phyloP scores from a whole-genome alignment of 2,329 filamentous ascomycete genomes.

The Colletotrichum brevisporum region DNA sequence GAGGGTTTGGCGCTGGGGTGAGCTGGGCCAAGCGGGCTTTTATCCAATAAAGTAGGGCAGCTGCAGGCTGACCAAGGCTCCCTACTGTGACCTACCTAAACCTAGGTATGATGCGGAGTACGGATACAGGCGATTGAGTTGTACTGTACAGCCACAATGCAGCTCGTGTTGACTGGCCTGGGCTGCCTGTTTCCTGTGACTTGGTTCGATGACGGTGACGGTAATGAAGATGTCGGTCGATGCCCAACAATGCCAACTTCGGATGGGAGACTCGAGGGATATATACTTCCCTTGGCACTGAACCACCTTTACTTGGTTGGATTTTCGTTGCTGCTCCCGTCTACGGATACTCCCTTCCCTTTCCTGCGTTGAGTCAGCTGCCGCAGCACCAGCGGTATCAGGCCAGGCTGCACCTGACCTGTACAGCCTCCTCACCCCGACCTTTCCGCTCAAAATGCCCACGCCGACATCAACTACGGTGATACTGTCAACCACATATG shows the following conservation, averaged over 20 bases:
- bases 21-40: conserved; percentile 21
- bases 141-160: conserved; percentile 21
- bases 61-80: background rate
- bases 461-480: background rate
- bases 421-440: conserved; percentile 37
- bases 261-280: background rate
- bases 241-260: background rate
- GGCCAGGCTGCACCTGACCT: conserved; percentile 36
- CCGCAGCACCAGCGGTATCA: background rate
- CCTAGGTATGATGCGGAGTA: background rate
- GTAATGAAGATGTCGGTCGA: conserved; percentile 2
- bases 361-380: conserved; percentile 22
- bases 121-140: conserved; percentile 5
- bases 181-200: conserved; percentile 1
- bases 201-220: conserved; percentile 15
- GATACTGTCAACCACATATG: background rate
- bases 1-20: conserved; percentile 1
- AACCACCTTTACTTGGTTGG: background rate
- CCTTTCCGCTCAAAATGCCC: conserved; percentile 6
- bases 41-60: conserved; percentile 17
- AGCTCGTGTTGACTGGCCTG: background rate
- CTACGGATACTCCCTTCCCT: background rate
- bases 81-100: too few relatives aligned
- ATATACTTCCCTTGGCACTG: background rate
- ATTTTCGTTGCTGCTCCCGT: background rate